Evolutionary conservation across 164 flowering plant species (phyloP), one percentile per base, ranked within the genome.

Genomic region (Aristolochia californica): DNA sequence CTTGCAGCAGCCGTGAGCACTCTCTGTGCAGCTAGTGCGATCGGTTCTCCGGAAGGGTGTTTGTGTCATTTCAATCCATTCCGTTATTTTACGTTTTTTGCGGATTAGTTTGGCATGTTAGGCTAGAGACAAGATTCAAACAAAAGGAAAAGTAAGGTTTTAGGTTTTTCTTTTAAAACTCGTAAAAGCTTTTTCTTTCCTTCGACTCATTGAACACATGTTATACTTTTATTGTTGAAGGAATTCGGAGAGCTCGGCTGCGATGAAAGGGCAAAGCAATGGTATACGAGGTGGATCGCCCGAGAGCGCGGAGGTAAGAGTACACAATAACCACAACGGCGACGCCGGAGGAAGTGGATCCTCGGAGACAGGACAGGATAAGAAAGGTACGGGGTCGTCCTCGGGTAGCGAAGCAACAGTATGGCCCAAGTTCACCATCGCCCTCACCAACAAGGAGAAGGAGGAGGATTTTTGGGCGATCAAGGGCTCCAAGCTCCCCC

Each of bases 381-480:
- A 77, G 58, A 84, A 79, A 51, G 74, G 70, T 18, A 82, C 82
- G 9, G 90, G 91, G 52, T 81, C 96, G 10, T 83, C 91, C 34
- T 49, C 62, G 21, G 52, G 83, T 4, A 74, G 87, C 23, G 88
- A 78, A 1, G 80, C 74, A 60, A 64, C 72, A 17, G 85, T 76
- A 5, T 91, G 96, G 96, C 88, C 91, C 5, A 88, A 82, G 69
- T 83, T 91, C 60, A 80, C 71, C 76, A 81, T 91, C 59, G 83
- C 82, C 8, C 68, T 91, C 45, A 85, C 96, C 5, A 85, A 79
- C 51, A 84, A 91, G 61, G 98, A 91, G 79, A 91, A 91, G 57
- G 98, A 91, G 62, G 98, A 91, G 60, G 98, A 91, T 70, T 91
- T 91, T 74, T 60, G 85, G 79, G 88, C 81, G 40, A 74, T 91